Conservation (phyloP, 257 asterid genomes). For the Petunia secreta region DNA sequence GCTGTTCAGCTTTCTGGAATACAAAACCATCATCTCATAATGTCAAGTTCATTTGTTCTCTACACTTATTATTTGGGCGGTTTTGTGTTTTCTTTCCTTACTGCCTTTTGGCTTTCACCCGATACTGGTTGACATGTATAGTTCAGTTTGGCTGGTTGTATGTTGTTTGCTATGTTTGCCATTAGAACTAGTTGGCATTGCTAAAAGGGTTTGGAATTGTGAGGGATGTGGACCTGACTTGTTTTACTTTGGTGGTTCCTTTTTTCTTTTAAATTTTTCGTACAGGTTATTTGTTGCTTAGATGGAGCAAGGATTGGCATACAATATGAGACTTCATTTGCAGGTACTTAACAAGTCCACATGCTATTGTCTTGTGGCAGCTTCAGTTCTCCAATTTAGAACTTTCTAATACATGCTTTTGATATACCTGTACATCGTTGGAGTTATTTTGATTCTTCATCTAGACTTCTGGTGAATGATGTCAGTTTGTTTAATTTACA, state of each 20-base stretch:
- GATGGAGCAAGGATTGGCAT: slow-evolving; percentile 95
- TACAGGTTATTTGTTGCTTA: slow-evolving; percentile 89
- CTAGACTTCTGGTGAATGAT: slow-evolving; percentile 1
- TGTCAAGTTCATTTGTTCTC: not conserved
- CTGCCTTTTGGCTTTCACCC: not conserved
- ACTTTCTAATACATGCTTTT: not conserved
- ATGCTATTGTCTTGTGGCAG: not conserved
- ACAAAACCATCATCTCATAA: not conserved
- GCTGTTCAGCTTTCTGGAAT: not conserved
- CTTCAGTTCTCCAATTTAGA: not conserved
- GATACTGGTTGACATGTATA: not conserved
- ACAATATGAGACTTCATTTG: slow-evolving; percentile 87
- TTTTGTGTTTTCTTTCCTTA: not conserved
- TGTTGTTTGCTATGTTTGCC: not conserved
- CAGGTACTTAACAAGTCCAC: slow-evolving; percentile 55
- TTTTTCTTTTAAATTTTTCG: not conserved
- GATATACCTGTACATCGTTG: slow-evolving; percentile 18
- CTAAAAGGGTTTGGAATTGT: not conserved
- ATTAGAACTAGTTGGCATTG: slow-evolving; percentile 10
- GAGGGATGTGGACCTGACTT: slow-evolving; percentile 14
- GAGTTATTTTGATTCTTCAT: not conserved
- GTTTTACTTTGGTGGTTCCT: not conserved
- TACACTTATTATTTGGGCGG: not conserved
- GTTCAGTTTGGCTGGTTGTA: not conserved
- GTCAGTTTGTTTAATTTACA: slow-evolving; percentile 39